Evolutionary conservation across 108 stramenopile species (phyloP).

Genomic region (Fragilariopsis cylindrus): DNA sequence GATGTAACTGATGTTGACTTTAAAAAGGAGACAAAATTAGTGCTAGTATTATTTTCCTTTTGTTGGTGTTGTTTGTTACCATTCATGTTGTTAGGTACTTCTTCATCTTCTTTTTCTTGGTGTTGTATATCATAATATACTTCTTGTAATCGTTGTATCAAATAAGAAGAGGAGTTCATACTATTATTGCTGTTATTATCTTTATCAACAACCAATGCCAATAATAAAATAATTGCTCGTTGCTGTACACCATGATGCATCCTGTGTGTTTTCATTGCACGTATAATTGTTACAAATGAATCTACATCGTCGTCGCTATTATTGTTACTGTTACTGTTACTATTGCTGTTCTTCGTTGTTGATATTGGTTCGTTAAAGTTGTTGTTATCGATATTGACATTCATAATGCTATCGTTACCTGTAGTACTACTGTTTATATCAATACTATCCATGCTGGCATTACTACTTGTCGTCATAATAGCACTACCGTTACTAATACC

Average conservation of each 20-base stretch:
- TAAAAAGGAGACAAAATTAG: constrained; percentile 5
- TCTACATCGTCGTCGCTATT: not conserved
- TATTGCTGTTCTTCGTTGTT: not conserved
- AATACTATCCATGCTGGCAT: too few relatives aligned
- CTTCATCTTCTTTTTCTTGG: not conserved
- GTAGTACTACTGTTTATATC: too few relatives aligned
- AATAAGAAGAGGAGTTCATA: not conserved
- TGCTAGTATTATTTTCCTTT: too few relatives aligned
- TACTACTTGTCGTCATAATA: too few relatives aligned
- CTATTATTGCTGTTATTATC: not conserved
- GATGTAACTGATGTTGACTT: constrained; percentile 2
- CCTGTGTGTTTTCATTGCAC: constrained; percentile 29
- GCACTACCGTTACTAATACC: too few relatives aligned
- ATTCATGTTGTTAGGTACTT: too few relatives aligned
- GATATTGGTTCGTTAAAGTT: not conserved
- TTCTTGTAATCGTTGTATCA: constrained; percentile 14
- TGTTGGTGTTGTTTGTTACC: not conserved
- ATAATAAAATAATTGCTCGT: constrained; percentile 24
- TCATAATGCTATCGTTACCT: too few relatives aligned
- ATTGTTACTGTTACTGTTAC: not conserved
- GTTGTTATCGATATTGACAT: not conserved
- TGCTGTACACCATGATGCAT: constrained; percentile 36
- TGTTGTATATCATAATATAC: not conserved
- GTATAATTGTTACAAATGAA: constrained; percentile 10
- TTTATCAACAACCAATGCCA: constrained; percentile 18